Percentiles rank a stretch among this genome's conserved stretches.
Evolutionary conservation across 2,329 filamentous ascomycete species (phyloP).

Genomic region (Pseudogymnoascus sp.): DNA sequence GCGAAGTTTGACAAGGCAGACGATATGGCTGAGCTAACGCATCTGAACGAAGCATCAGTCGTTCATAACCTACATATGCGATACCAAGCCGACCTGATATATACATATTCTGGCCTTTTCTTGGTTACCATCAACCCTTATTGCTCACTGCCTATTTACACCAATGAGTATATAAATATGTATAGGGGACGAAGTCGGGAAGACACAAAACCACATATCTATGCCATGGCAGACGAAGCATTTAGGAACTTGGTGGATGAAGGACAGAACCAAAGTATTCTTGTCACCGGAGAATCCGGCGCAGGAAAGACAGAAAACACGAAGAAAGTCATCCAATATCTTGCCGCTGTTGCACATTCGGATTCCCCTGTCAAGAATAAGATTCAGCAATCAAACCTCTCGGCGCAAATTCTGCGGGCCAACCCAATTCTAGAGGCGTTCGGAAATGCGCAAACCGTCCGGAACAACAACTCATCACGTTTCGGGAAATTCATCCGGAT

Average conservation of each 20-base stretch:
- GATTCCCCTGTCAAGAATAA: slow-evolving; percentile 62
- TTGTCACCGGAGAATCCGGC: slow-evolving; percentile 96
- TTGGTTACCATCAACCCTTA: slow-evolving; percentile 97
- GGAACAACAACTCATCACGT: slow-evolving; percentile 96
- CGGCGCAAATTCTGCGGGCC: slow-evolving; percentile 89
- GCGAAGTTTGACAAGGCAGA: slow-evolving; percentile 99
- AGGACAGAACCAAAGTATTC: slow-evolving; percentile 90
- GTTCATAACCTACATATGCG: slow-evolving; percentile 93
- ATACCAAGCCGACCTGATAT: slow-evolving; percentile 94
- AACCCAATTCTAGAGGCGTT: slow-evolving; percentile 98
- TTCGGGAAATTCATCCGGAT: slow-evolving; percentile 99
- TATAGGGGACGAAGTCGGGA: slow-evolving; percentile 87
- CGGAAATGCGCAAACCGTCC: slow-evolving; percentile 93
- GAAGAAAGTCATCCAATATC: slow-evolving; percentile 98
- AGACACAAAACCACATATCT: slow-evolving; percentile 95
- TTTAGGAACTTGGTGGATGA: slow-evolving; percentile 95
- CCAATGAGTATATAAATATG: slow-evolving; percentile 95
- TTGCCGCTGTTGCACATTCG: slow-evolving; percentile 84
- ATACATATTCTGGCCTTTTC: slow-evolving; percentile 96
- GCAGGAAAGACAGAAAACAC: slow-evolving; percentile 99
- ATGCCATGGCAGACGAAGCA: slow-evolving; percentile 92
- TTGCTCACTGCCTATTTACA: slow-evolving; percentile 88
- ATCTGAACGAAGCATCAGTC: slow-evolving; percentile 94
- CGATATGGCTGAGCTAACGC: slow-evolving; percentile 98
- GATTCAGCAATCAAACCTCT: slow-evolving; percentile 69